Base-by-base conservation (phyloP, 352 stramenopile species). In the Phytophthora niederhauseri region DNA sequence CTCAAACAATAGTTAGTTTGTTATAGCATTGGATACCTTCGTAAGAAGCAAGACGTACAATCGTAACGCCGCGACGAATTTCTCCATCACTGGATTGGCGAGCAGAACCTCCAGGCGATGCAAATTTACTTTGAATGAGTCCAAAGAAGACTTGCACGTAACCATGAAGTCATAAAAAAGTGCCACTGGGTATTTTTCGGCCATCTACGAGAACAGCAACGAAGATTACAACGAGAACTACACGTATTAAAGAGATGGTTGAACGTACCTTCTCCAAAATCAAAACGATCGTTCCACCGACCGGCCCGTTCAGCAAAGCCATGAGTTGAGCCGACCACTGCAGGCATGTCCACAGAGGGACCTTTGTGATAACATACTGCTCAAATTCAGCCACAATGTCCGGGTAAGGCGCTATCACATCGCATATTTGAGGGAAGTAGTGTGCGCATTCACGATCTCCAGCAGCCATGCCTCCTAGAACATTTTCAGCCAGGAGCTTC, bases 91-190 rank as follows among this genome's bases (percentile, higher is more conserved):
- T 3, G 83, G 61, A 59, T 94, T 91, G n/a, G 82, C 61, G 6
- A 94, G 24, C 9, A 92, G 51, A 36, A 74, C 69, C 19, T 77
- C 34, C 17, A 96, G 61, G 17, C 82, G 74, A 61, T 69, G 74
- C 9, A 94, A 62, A 45, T 92, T 77, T 0, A 80, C 61, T 57
- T 86, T 85, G 15, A 78, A 80, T 17, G 58, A 53, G 2, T 65
- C 73, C 9, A 70, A 50, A 3, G 77, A 76, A 19, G 74, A 77
- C 20, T 59, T 73, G 43, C 75, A 90, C 0, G 86, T 90, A 30
- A 94, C 73, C 61, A 86, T 89, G 64, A 92, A 96, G 48, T 96
- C 88, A 60, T 94, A 96, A 51, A 93, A 95, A 6, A 96, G 69
- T 9, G 88, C 85, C 7, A 70, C 72, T 4, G 86, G 83, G 57